Evolutionary conservation across 2,329 filamentous ascomycete genomes (phyloP).

Genomic region (Leptographium flavum): DNA sequence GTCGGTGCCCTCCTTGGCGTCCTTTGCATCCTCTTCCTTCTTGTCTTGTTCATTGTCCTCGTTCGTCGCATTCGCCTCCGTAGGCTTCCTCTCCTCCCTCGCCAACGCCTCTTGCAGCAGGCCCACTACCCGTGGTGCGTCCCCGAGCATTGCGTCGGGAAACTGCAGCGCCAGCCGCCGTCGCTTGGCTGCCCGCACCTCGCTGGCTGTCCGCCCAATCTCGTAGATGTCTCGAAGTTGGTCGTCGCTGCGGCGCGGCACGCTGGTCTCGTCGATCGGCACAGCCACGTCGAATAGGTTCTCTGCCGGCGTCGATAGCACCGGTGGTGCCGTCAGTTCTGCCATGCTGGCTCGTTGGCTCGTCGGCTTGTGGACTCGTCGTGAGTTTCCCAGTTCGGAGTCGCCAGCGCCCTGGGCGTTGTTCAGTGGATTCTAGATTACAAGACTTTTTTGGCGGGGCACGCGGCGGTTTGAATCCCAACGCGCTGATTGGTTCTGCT

Average conservation of each 20-base stretch:
- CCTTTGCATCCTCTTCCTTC: constrained; percentile 12
- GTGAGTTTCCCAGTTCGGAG: too few species aligned
- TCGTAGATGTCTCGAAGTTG: constrained; percentile 72
- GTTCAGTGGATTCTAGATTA: not conserved
- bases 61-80: not conserved
- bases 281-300: constrained; percentile 27
- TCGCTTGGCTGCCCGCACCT: constrained; percentile 62
- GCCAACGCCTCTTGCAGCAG: constrained; percentile 31
- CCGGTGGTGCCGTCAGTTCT: constrained; percentile 37
- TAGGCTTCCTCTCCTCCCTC: constrained; percentile 3
- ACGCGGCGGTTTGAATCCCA: too few species aligned
- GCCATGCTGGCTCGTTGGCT: too few species aligned
- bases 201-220: constrained; percentile 60
- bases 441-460: not conserved
- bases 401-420: not conserved
- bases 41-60: constrained; percentile 3
- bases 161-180: constrained; percentile 82
- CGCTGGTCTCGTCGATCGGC: too few species aligned
- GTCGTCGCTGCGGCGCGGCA: constrained; percentile 37
- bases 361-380: too few species aligned
- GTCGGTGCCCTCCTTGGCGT: too few species aligned
- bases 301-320: constrained; percentile 50
- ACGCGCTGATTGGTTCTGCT: too few species aligned
- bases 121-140: constrained; percentile 69
- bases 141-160: constrained; percentile 78